A percentile compares a stretch with the other conserved stretches of the same genome.
Evolutionary conservation across 805 yeast species (phyloP).

Genomic region (Nakazawaea ernobii): DNA sequence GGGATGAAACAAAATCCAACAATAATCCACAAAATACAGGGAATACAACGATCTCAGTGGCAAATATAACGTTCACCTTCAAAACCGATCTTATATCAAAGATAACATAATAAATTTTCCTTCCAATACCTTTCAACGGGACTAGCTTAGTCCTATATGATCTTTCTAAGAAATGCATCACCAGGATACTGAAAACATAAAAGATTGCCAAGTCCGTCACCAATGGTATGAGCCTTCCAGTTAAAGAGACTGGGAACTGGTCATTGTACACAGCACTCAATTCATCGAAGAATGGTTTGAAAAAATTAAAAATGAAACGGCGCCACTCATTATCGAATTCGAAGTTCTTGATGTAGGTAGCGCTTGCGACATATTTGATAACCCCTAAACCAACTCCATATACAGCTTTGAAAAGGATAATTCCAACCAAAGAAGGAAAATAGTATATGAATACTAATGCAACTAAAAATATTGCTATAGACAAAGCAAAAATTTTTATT

Average conservation of each 20-base stretch:
- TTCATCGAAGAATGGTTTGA: slow-evolving; percentile 1
- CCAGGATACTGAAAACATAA: slow-evolving; percentile 15
- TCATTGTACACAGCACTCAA: slow-evolving; percentile 17
- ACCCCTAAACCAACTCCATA: slow-evolving; percentile 16
- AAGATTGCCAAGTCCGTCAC: slow-evolving; percentile 25
- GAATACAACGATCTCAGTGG: slow-evolving; percentile 76
- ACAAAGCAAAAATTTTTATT: neutral
- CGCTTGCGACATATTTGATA: no score
- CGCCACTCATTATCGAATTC: neutral
- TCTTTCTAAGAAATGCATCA: slow-evolving; percentile 1
- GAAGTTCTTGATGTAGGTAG: neutral
- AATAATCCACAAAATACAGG: slow-evolving; percentile 84
- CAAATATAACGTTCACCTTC: slow-evolving; percentile 71
- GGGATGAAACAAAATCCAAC: slow-evolving; percentile 63
- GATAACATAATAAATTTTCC: slow-evolving; percentile 45
- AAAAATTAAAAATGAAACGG: no score
- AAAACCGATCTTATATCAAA: slow-evolving; percentile 55
- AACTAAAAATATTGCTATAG: neutral
- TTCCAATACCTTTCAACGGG: slow-evolving; percentile 44
- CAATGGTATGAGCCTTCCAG: slow-evolving; percentile 33
- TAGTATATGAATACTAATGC: slow-evolving; percentile 3
- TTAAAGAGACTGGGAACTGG: slow-evolving; percentile 23
- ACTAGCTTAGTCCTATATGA: neutral
- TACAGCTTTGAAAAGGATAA: slow-evolving; percentile 7
- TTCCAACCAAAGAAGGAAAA: slow-evolving; percentile 11